These are phyloP conservation scores for Melocanna baccifera DNA, from an alignment of 176 grass and related monocot genomes.

Conservation along the genomic window DNA sequence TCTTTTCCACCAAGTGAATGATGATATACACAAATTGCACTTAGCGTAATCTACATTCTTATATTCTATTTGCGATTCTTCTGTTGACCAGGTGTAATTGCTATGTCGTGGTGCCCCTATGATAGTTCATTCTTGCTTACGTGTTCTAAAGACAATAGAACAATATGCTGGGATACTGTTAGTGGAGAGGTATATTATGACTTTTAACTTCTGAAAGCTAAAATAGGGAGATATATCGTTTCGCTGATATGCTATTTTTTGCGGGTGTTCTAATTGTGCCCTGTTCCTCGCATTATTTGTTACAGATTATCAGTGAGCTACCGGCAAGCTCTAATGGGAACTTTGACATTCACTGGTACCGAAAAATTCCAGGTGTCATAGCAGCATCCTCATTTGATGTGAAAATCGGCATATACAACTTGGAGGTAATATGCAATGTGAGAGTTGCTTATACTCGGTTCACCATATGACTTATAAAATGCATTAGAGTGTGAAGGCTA, in stretches of 20 bases:
- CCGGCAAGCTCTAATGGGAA: slow-evolving; percentile 87
- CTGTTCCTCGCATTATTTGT: slow-evolving; percentile 18
- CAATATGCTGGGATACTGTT: slow-evolving; percentile 98
- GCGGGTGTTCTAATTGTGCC: background rate
- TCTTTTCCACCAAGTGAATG: slow-evolving; percentile 19
- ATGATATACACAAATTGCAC: background rate
- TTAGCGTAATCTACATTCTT: background rate
- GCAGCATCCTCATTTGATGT: slow-evolving; percentile 93
- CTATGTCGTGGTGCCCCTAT: slow-evolving; percentile 99
- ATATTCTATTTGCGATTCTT: slow-evolving; percentile 28
- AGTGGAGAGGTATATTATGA: slow-evolving; percentile 75
- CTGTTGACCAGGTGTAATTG: slow-evolving; percentile 76
- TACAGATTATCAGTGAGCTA: slow-evolving; percentile 89
- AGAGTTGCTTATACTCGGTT: background rate
- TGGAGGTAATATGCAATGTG: slow-evolving; percentile 53
- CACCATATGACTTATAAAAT: slow-evolving; percentile 12
- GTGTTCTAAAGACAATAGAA: slow-evolving; percentile 98
- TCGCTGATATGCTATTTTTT: background rate
- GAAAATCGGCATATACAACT: slow-evolving; percentile 90
- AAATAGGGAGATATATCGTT: background rate
- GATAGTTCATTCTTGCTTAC: slow-evolving; percentile 98
- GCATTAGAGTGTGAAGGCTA: background rate
- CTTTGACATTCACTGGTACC: slow-evolving; percentile 97
- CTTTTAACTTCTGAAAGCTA: background rate
- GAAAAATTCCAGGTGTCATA: slow-evolving; percentile 87